These are phyloP conservation scores for Microsporum audouinii DNA, from an alignment of 2,329 filamentous ascomycete species.

Conservation along the genomic window DNA sequence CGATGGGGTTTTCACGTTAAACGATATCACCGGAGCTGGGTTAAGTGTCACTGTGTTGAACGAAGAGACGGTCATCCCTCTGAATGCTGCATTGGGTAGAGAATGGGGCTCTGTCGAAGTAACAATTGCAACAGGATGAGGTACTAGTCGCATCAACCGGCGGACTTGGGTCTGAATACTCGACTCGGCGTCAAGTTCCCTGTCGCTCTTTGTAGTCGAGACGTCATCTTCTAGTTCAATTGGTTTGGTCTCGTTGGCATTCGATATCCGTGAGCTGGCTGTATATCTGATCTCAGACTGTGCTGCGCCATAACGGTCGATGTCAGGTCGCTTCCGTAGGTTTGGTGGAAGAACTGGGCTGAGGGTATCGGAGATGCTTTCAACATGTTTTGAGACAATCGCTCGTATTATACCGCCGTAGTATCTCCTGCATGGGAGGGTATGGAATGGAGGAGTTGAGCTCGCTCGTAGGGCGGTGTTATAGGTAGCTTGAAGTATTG, in stretches of 20 bases:
- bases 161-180: conserved; percentile 24
- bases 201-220: conserved; percentile 8
- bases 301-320: not conserved
- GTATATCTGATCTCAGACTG: not conserved
- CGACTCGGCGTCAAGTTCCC: conserved; percentile 3
- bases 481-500: not conserved
- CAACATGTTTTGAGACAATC: conserved; percentile 15
- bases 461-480: not conserved
- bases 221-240: conserved; percentile 11
- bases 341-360: conserved; percentile 10
- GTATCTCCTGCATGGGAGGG: conserved; percentile 5
- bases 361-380: conserved; percentile 13
- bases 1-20: conserved; percentile 49
- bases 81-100: conserved; percentile 23
- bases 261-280: not conserved
- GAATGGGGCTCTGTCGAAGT: conserved; percentile 34
- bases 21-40: conserved; percentile 47
- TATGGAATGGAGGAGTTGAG: not conserved
- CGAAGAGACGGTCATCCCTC: conserved; percentile 50
- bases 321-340: not conserved
- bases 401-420: conserved; percentile 13
- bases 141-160: conserved; percentile 43
- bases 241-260: not conserved
- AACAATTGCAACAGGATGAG: conserved; percentile 47
- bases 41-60: conserved; percentile 48